Base-by-base conservation (phyloP, 495 filamentous ascomycete genomes). In the Hypomontagnella monticulosa region DNA sequence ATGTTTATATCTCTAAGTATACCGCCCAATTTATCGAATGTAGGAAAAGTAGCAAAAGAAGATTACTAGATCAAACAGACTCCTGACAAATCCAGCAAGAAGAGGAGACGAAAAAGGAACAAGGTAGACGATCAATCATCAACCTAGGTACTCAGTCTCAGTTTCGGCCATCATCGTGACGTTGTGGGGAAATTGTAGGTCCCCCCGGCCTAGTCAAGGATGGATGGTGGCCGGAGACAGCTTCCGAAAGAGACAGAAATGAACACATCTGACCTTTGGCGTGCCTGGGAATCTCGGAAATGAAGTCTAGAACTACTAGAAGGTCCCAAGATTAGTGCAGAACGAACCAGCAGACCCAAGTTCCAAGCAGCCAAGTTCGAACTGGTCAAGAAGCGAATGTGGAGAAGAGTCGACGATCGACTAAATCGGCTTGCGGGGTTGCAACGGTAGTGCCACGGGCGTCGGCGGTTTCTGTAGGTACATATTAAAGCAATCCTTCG, bases 261-360 rank as follows among this genome's bases (percentile, higher is more conserved):
- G 47, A 54, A 49, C 18, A 43, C 58, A 63, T 33, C 48, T 55
- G 37, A 55, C 54, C 15, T 23, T 52, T 33, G 33, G 14, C 10
- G 36, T 54, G 16, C 34, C 20, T 58, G 18, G 15, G 47, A 18
- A 66, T 42, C 38, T 57, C 63, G 57, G 57, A 67, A 40, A 63
- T 59, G 59, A 68, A 62, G 47, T 63, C 58, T 63, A 63, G 65
- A 68, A 63, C 59, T 62, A 58, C 58, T 54, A 59, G 48, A 63
- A 47, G 23, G 4, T 11, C 57, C 46, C 34, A 44, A 51, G 54
- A 49, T 43, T 46, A 55, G 46, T 34, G 48, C 42, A 55, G 37
- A 16, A 44, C 65, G 36, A 34, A 34, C 63, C 23, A 54, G 43
- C 44, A 50, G 48, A 67, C 27, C 40, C 40, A 43, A 48, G 42